Evolutionary conservation across 2,329 filamentous ascomycete species (phyloP).

Genomic region (Neonectria magnoliae): DNA sequence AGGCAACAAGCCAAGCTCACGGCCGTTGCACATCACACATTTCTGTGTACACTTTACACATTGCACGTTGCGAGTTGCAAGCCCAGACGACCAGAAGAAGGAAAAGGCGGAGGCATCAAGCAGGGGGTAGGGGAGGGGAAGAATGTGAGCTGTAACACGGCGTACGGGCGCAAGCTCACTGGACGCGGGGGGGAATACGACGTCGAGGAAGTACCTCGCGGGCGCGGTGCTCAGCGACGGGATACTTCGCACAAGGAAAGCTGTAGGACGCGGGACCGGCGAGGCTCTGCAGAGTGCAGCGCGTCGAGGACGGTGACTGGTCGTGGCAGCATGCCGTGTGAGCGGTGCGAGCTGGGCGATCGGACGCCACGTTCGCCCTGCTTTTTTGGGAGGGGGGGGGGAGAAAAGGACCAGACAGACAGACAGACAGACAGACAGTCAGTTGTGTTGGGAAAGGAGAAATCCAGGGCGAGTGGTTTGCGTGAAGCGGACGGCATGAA

Average conservation of each 20-base stretch:
- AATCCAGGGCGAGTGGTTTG: conserved; percentile 35
- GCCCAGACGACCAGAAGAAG: conserved; percentile 6
- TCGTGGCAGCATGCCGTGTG: conserved; percentile 1
- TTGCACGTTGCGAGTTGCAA: conserved; percentile 34
- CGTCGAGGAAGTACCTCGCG: conserved; percentile 4
- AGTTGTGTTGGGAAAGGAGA: conserved; percentile 12
- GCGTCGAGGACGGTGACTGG: conserved; percentile 8
- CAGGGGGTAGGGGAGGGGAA: neutral
- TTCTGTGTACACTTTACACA: conserved; percentile 3
- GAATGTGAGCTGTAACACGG: conserved; percentile 2
- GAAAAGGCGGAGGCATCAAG: conserved; percentile 7
- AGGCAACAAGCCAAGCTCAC: conserved; percentile 19
- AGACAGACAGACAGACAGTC: conserved; percentile 23
- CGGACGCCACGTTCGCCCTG: conserved; percentile 40
- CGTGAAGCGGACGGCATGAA: conserved; percentile 36
- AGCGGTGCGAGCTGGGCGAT: conserved; percentile 38
- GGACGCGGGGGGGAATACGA: conserved; percentile 1
- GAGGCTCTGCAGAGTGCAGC: conserved; percentile 34
- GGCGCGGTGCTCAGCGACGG: neutral
- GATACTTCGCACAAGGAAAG: neutral
- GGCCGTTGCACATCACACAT: conserved; percentile 36
- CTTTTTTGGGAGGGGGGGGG: conserved; percentile 27
- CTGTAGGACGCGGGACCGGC: conserved; percentile 6
- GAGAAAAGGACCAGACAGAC: conserved; percentile 6
- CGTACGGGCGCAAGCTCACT: conserved; percentile 6